Evolutionary conservation across 306 rosid genomes (phyloP).

Genomic region (Castanopsis chinensis): DNA sequence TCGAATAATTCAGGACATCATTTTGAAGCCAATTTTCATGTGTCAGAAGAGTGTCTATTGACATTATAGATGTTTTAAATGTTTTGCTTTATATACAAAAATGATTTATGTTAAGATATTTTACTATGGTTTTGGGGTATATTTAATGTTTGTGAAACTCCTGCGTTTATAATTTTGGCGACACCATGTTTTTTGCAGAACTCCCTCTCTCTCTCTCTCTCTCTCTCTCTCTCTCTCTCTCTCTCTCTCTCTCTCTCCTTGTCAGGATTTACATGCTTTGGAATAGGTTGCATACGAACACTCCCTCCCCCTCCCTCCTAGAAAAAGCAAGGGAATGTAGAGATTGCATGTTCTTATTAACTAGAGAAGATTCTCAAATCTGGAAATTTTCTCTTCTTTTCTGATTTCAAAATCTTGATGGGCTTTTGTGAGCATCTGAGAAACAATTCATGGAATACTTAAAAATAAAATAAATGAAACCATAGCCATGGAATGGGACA

Average conservation of each 20-base stretch:
- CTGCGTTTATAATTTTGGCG: background rate
- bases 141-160: background rate
- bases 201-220: background rate
- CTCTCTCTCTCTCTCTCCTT: too few species aligned
- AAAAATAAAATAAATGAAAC: too few species aligned
- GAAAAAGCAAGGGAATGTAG: background rate
- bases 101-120: background rate
- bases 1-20: constrained; percentile 25
- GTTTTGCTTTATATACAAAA: constrained; percentile 18
- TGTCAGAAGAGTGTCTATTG: constrained; percentile 36
- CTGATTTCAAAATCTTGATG: background rate
- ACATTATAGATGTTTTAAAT: constrained; percentile 23
- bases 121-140: background rate
- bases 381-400: background rate
- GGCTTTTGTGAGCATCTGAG: background rate
- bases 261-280: background rate
- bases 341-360: background rate
- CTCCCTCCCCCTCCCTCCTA: too few species aligned
- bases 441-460: background rate
- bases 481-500: too few species aligned
- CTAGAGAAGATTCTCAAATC: background rate
- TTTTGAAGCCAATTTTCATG: constrained; percentile 16
- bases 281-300: background rate
- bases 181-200: background rate
- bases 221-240: too few species aligned